Percentiles rank a stretch among this genome's conserved stretches.
phyloP scores from a whole-genome alignment of 192 early-diverging fungal genomes.

The Phycomyces blakesleeanus region DNA sequence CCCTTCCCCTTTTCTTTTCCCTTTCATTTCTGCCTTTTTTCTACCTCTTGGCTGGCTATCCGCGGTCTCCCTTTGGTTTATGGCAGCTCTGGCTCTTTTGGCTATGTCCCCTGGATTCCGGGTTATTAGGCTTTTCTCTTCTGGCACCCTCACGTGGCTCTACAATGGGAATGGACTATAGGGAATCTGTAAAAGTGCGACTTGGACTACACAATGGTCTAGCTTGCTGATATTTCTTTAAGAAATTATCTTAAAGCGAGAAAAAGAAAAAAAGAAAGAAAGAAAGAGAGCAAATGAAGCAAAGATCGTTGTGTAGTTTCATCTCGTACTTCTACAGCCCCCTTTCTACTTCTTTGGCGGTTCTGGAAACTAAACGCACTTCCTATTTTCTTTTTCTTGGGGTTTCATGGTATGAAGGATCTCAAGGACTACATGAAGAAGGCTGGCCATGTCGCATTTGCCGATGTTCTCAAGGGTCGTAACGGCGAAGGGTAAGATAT shows the following conservation, averaged over 20 bases:
- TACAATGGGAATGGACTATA: too few relatives aligned
- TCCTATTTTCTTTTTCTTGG: conserved; percentile 19
- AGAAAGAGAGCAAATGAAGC: too few relatives aligned
- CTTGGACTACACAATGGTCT: too few relatives aligned
- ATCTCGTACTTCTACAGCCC: background rate
- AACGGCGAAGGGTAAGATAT: conserved; percentile 74
- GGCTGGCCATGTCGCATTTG: conserved; percentile 91
- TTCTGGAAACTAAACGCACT: background rate
- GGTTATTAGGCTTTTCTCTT: background rate
- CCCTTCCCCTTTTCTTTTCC: conserved; percentile 9
- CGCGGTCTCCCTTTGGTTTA: conserved; percentile 9
- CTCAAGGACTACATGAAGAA: conserved; percentile 95
- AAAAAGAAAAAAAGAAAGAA: too few relatives aligned
- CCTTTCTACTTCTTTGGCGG: conserved; percentile 3
- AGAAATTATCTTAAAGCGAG: too few relatives aligned
- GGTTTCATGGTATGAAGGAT: conserved; percentile 61
- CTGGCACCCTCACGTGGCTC: background rate
- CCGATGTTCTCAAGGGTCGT: conserved; percentile 81
- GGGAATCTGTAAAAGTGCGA: too few relatives aligned
- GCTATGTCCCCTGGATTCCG: conserved; percentile 18
- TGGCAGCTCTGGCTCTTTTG: conserved; percentile 12
- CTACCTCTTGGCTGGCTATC: conserved; percentile 1
- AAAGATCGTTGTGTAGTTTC: background rate
- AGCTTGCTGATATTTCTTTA: too few relatives aligned
- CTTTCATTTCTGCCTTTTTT: conserved; percentile 6